Evolutionary conservation across 208 protist genomes (phyloP), one percentile per base, ranked within the genome.

Genomic region (Leishmania tropica): DNA sequence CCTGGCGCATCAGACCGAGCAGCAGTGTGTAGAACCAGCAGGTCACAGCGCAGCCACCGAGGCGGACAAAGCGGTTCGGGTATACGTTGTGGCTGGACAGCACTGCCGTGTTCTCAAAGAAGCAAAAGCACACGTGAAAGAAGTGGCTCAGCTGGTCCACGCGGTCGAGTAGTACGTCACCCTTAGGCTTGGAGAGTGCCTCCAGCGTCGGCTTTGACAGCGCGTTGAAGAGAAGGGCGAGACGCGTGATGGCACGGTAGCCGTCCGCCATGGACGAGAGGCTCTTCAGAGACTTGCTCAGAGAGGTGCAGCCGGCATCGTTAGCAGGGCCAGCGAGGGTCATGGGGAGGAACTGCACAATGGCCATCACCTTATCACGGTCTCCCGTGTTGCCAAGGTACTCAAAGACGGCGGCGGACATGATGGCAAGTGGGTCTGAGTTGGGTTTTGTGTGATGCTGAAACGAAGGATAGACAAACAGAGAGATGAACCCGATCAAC

Each of bases 301-400:
- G 90, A 42, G 83, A 74, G 28, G 83, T 75, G 84, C 84, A 90
- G 72, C 92, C 92, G 83, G 89, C 82, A n/a, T 84, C 80, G 72
- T 77, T 81, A 65, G 87, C 90, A 75, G 90, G 91, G 31, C 89
- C 93, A 77, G 87, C 88, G 58, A 96, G 88, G 31, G 85, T 82
- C 84, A 96, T 81, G 8, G 94, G 92, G 62, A 96, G 88, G 87
- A 97, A 97, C 88, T 97, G 93, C 68, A 90, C 89, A 76, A 96
- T 92, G 58, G 91, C 93, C 90, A 97, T 96, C 77, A 97, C 91
- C 92, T 96, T 96, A 77, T 97, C 94, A 85, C 92, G 92, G 88
- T 96, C 88, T 79, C 93, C 88, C 65, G 92, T 94, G 83, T 90
- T 81, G 70, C 56, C 85, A 70, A 97, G 84, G 89, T 95, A 97